Conservation (phyloP, 2,329 filamentous ascomycete species). For the Tolypocladium sp. region DNA sequence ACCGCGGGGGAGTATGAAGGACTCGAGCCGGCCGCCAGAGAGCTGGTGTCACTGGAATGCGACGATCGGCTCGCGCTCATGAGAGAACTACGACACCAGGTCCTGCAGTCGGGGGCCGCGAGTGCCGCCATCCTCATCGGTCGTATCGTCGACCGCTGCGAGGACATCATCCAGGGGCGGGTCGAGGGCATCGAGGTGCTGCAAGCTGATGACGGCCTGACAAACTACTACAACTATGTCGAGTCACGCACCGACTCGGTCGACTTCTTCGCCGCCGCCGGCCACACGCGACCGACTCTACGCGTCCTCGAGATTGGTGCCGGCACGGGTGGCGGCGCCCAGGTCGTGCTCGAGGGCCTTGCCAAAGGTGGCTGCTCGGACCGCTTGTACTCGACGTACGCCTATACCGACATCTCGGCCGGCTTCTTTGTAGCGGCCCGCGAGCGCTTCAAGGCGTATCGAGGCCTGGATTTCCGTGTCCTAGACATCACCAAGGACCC, state of each 20-base stretch:
- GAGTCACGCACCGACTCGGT: too few relatives aligned
- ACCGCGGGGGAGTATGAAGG: neutral
- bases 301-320: too few relatives aligned
- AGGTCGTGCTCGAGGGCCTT: slow-evolving; percentile 10
- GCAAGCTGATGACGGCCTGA: too few relatives aligned
- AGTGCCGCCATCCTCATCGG: too few relatives aligned
- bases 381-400: slow-evolving; percentile 9
- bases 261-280: too few relatives aligned
- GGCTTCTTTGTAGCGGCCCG: slow-evolving; percentile 12
- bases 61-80: neutral
- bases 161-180: too few relatives aligned
- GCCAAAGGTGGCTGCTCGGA: neutral
- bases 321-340: slow-evolving; percentile 3
- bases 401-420: slow-evolving; percentile 13
- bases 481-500: slow-evolving; percentile 14
- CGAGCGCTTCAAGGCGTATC: slow-evolving; percentile 7
- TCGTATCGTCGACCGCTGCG: too few relatives aligned
- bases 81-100: neutral
- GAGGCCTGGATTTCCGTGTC: slow-evolving; percentile 6
- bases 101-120: too few relatives aligned
- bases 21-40: neutral
- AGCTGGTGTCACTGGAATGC: neutral
- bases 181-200: too few relatives aligned
- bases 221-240: too few relatives aligned
- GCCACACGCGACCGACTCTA: too few relatives aligned